Evolutionary conservation across 768 basidiomycete genomes (phyloP), one percentile per base, ranked within the genome.

Genomic region (Naganishia friedmannii): DNA sequence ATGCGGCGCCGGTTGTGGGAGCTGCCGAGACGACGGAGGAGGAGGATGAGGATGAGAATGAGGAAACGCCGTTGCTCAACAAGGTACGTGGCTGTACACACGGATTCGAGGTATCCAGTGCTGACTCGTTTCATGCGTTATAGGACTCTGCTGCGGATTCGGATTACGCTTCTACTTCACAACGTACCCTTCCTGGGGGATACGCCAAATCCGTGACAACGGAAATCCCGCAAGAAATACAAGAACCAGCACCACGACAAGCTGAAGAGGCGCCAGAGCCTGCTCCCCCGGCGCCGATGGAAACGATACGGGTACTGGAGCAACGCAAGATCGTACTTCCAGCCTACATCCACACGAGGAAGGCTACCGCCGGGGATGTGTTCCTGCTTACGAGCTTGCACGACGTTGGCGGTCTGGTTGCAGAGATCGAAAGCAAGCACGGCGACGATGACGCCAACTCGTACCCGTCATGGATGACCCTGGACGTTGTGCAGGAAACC

Each of bases 41-140:
- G 28, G 70, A 73, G 42, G 53, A 34, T 7, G 73, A 34, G 28
- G 70, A 73, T 37, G 74, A 72, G 53, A 70, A 69, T 29, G 75
- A 55, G 23, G 73, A 74, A 53, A 73, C 74, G 68, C 53, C 66
- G 54, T 78, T 63, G 60, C 23, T 63, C 26, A 17, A 39, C 2
- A 42, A 63, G 60, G 60, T 63, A 28, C 6, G 39, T 26, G 2
- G 34, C n/a, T 3, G 37, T 13, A 7, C 12, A 54, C 12, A 54
- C 8, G 58, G 7, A 39, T n/a, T 42, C 7, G 42, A 42, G 42
- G 15, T 17, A 15, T 10, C 42, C 34, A 37, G 34, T 2, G 42
- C 42, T 42, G 42, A 42, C 15, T 2, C 15, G 42, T 42, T 42
- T 10, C 26, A n/a, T 51, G 15, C 7, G 21, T 12, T 3, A 7